These are phyloP conservation scores for Pichia norvegensis DNA, from an alignment of 1,139 yeast genomes.

Conservation along the genomic window DNA sequence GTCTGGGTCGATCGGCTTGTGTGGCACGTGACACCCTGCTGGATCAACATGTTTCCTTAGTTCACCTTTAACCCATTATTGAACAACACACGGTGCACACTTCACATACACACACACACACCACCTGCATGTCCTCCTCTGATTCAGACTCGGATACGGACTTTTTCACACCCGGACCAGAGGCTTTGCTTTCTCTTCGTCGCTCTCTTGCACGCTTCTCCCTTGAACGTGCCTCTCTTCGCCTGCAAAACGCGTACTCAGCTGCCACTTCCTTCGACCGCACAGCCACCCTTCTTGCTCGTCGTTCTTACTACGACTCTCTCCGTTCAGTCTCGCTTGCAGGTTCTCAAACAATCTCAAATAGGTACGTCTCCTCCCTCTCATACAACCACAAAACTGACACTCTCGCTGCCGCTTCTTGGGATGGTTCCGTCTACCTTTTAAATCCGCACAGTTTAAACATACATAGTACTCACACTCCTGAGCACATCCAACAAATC, in stretches of 20 bases:
- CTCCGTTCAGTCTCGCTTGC: slow-evolving; percentile 31
- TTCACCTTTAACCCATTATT: no score
- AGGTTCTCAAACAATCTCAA: slow-evolving; percentile 66
- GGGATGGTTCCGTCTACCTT: slow-evolving; percentile 70
- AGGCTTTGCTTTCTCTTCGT: slow-evolving; percentile 50
- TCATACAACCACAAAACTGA: slow-evolving; percentile 33
- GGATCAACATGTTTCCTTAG: no score
- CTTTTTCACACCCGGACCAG: slow-evolving; percentile 74
- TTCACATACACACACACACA: no score
- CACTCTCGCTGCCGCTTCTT: slow-evolving; percentile 62
- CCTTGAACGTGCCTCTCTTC: slow-evolving; percentile 34
- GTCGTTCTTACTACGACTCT: neutral
- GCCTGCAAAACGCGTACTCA: slow-evolving; percentile 33
- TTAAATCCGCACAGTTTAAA: slow-evolving; percentile 36
- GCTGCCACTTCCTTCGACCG: slow-evolving; percentile 24
- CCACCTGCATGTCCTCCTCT: neutral
- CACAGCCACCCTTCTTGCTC: slow-evolving; percentile 34
- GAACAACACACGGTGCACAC: no score
- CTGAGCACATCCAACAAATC: neutral
- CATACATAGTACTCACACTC: neutral
- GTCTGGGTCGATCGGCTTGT: no score
- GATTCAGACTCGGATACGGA: slow-evolving; percentile 51
- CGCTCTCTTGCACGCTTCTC: slow-evolving; percentile 45
- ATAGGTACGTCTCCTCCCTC: slow-evolving; percentile 61
- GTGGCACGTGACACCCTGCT: no score